Conservation (phyloP, 176 grass and related monocot genomes). For the Zizania latifolia region DNA sequence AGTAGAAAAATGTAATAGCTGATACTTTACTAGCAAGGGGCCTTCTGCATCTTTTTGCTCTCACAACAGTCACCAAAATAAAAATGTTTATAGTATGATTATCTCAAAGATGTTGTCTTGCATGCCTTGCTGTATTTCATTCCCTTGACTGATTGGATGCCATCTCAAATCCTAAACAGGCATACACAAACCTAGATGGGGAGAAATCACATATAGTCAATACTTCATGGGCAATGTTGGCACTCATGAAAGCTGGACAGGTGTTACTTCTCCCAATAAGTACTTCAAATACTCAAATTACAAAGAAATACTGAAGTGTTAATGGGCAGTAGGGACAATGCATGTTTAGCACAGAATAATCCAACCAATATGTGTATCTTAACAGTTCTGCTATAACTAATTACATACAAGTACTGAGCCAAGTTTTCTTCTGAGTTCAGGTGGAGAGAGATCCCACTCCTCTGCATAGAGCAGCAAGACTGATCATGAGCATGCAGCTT, state of each 20-base stretch:
- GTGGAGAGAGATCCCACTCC: constrained; percentile 46
- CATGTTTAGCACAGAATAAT: not conserved
- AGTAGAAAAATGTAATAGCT: constrained; percentile 9
- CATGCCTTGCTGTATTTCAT: constrained; percentile 1
- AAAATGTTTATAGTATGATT: not conserved
- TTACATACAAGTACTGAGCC: not conserved
- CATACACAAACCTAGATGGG: constrained; percentile 59
- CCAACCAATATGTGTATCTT: not conserved
- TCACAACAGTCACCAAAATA: not conserved
- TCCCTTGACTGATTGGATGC: not conserved
- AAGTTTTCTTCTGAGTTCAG: constrained; percentile 34
- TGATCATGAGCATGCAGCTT: constrained; percentile 55
- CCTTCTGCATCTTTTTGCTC: not conserved
- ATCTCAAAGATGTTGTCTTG: not conserved
- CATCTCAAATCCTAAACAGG: constrained; percentile 35
- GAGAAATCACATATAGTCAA: constrained; percentile 67
- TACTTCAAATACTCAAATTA: constrained; percentile 3
- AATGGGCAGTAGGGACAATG: not conserved
- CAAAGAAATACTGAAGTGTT: not conserved
- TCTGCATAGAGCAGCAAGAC: constrained; percentile 54
- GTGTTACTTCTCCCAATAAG: constrained; percentile 25
- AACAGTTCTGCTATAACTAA: constrained; percentile 7
- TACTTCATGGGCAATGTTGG: constrained; percentile 70
- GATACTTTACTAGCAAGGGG: not conserved
- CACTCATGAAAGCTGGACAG: constrained; percentile 75